Percentiles rank a stretch among this genome's conserved stretches.
Conservation (phyloP, 257 asterid genomes). For the Leonotis leonurus region DNA sequence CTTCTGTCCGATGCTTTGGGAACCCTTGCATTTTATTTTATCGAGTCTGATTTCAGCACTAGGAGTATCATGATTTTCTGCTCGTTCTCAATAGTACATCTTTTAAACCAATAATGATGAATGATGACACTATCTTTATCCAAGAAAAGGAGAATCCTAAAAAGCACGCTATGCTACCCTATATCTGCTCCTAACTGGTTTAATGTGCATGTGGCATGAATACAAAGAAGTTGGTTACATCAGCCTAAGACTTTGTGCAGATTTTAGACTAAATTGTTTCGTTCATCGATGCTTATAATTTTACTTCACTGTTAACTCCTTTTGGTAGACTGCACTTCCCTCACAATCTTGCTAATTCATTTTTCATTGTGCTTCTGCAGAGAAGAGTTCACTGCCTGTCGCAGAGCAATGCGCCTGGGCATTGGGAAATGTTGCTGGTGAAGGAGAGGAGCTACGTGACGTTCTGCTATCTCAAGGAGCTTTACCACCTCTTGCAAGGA, state of each 20-base stretch:
- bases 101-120: too few relatives aligned
- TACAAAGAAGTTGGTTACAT: too few relatives aligned
- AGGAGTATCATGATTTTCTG: background rate
- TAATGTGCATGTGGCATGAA: too few relatives aligned
- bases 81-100: background rate
- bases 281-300: background rate
- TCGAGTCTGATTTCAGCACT: background rate
- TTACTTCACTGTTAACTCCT: background rate
- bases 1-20: background rate
- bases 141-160: too few relatives aligned
- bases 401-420: constrained; percentile 99
- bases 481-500: constrained; percentile 77
- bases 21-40: background rate
- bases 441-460: constrained; percentile 81
- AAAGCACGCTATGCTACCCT: too few relatives aligned
- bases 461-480: constrained; percentile 87
- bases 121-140: too few relatives aligned
- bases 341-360: background rate
- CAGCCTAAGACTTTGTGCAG: too few relatives aligned
- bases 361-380: constrained; percentile 25
- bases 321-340: background rate
- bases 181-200: too few relatives aligned
- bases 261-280: background rate
- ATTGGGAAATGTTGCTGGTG: constrained; percentile 96
- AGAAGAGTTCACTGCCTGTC: constrained; percentile 76